A percentile compares a stretch with the other conserved stretches of the same genome.
phyloP scores from a whole-genome alignment of 2,329 filamentous ascomycete genomes.

The Thelonectria blattea region DNA sequence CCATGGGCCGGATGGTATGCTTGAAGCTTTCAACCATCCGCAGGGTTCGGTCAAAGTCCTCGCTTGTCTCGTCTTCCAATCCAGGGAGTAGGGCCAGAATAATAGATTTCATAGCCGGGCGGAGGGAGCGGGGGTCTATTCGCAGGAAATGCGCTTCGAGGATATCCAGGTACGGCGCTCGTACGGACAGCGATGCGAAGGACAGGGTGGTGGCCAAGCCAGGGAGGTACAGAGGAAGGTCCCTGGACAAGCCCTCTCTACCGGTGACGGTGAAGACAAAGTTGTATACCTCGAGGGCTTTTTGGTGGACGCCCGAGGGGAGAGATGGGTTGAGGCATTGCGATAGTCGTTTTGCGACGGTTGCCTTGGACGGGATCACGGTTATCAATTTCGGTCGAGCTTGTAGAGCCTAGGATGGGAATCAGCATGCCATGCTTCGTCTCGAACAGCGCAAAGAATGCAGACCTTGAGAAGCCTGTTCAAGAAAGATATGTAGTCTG shows the following conservation, averaged over 20 bases:
- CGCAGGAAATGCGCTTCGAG: slow-evolving; percentile 81
- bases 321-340: slow-evolving; percentile 94
- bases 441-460: not conserved
- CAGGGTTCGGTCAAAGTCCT: slow-evolving; percentile 92
- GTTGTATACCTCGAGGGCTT: slow-evolving; percentile 90
- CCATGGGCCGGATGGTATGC: slow-evolving; percentile 63
- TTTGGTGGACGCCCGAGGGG: slow-evolving; percentile 96
- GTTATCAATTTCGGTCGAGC: slow-evolving; percentile 75
- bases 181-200: slow-evolving; percentile 91
- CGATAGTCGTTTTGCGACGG: slow-evolving; percentile 87
- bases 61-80: slow-evolving; percentile 93
- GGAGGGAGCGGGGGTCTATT: slow-evolving; percentile 72
- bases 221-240: slow-evolving; percentile 87
- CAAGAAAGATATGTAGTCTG: slow-evolving; percentile 97
- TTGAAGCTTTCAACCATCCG: slow-evolving; percentile 81
- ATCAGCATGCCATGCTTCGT: not conserved
- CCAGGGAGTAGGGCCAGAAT: slow-evolving; percentile 89
- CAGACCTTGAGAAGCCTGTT: slow-evolving; percentile 85
- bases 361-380: slow-evolving; percentile 79
- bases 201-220: slow-evolving; percentile 88
- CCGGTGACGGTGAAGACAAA: slow-evolving; percentile 89
- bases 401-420: slow-evolving; percentile 76
- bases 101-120: slow-evolving; percentile 88
- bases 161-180: slow-evolving; percentile 82
- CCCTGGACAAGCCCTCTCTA: slow-evolving; percentile 77